Base-by-base conservation (phyloP, 225 moss, liverwort and hornwort species). In the Pseudisothecium myosuroides region DNA sequence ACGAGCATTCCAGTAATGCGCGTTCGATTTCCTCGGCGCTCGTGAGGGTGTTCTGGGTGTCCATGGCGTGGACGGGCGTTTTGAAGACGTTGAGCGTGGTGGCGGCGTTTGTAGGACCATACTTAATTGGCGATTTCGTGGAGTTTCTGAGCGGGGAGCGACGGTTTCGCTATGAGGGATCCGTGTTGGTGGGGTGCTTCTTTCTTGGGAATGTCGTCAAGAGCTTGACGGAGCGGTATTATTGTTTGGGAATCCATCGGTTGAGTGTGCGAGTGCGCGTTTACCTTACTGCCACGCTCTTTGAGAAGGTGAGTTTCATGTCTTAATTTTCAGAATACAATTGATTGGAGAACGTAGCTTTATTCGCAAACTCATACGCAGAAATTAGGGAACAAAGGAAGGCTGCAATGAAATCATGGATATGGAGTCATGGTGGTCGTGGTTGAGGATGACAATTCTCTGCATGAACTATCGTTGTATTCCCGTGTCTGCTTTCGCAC, bases 231-330 rank as follows among this genome's bases (percentile, higher is more conserved):
- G 89, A 91, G 56, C 90, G 93, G 62, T 72, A 89, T 27, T 95
- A 93, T 83, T 88, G 75, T 36, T 61, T 95, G 37, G 87, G 87
- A 23, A 92, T 90, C 20, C 76, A 91, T 43, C 88, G 86, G 6
- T 71, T 96, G 19, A 76, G 60, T 9, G 28, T 94, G 34, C 93
- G 85, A 37, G 76, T 94, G 10, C 90, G 92, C 37, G 85, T 94
- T 76, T 89, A 94, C 52, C 79, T 95, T 12, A 94, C 95, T 10
- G 93, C 94, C 29, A 86, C 85, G 26, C 88, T 95, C 47, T 97
- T 90, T 60, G 86, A 86, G 60, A 92, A 92, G 84, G 96, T 84
- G 45, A 29, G 80, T 45, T 61, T 60, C 61, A 20, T 61, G 9
- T 61, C 43, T 12, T 61, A 17, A 36, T 75, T 49, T 75, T 49